Base-by-base conservation (phyloP, 306 rosid genomes). In the Medicago arabica region DNA sequence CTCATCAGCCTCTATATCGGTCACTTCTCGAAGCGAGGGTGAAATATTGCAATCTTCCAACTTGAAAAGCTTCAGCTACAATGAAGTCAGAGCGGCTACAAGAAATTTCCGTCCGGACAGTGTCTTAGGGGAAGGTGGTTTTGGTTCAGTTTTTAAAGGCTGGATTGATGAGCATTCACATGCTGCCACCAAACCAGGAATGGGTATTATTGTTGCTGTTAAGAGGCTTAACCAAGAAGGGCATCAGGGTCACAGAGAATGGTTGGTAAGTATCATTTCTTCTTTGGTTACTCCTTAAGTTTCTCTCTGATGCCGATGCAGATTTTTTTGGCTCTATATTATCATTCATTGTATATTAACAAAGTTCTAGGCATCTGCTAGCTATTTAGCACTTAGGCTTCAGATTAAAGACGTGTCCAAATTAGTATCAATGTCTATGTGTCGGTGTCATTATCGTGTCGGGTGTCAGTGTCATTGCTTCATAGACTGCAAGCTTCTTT, bases 121-220 rank as follows among this genome's bases (percentile, higher is more conserved):
- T 82, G 95, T 95, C 6, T 75, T 95, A 23, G 99, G 99, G 70
- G 97, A 92, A 81, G 99, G 99, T 31, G 99, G 99, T 1, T 95
- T 95, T 80, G 99, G 99, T 75, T 92, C 97, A 21, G 99, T 95
- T 74, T 95, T 86, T 72, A 95, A 95, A 74, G 99, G 97, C 43
- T 95, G 97, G 97, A 77, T 95, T 19, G 99, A 95, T 64, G 97
- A 89, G 84, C 76, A 89, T 31, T 76, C 96, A 1, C 83, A 89
- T 31, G 62, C 76, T 74, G 93, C 99, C 40, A 75, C 97, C 72
- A 95, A 83, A 81, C 91, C 97, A 2, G 97, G 99, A 67, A 77
- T 83, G 19, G 99, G 93, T 76, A 77, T 83, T n/a, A 87, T 92
- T 58, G 78, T 95, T 77, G 99, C 99, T 5, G 97, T 95, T 50